A percentile compares a stretch with the other conserved stretches of the same genome.
Evolutionary conservation across 2,329 filamentous ascomycete genomes (phyloP).

Genomic region (Phaeosphaeriaceae sp.): DNA sequence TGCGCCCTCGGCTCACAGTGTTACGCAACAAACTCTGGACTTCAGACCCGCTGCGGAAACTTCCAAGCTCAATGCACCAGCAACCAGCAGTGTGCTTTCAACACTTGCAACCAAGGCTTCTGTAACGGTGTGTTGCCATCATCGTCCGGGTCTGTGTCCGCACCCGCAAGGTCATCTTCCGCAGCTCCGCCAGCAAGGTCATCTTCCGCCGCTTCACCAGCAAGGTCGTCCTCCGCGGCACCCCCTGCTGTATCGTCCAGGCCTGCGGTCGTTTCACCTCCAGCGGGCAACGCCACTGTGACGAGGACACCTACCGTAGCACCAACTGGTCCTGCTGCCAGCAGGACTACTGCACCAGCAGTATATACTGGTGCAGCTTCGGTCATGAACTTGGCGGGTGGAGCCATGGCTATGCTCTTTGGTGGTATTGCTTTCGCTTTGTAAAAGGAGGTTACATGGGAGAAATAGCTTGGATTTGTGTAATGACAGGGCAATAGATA

Average conservation of each 20-base stretch:
- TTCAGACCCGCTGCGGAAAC: constrained; percentile 20
- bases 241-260: not conserved
- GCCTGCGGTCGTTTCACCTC: not conserved
- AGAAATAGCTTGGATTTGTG: not conserved
- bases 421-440: constrained; percentile 20
- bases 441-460: constrained; percentile 1
- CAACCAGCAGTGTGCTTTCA: constrained; percentile 24
- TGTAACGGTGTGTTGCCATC: constrained; percentile 20
- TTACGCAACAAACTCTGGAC: constrained; percentile 20
- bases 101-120: constrained; percentile 21
- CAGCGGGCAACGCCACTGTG: constrained; percentile 12
- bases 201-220: not conserved
- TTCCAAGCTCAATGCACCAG: constrained; percentile 22
- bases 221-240: not conserved
- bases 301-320: constrained; percentile 7
- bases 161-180: not conserved
- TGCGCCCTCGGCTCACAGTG: constrained; percentile 19
- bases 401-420: constrained; percentile 17
- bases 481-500: not conserved
- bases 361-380: constrained; percentile 27
- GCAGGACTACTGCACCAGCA: constrained; percentile 1
- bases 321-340: constrained; percentile 10
- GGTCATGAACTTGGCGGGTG: constrained; percentile 8
- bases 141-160: not conserved
- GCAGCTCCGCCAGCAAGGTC: not conserved